Conservation (phyloP, 2,329 filamentous ascomycete species). For the Venturia aucupariae region DNA sequence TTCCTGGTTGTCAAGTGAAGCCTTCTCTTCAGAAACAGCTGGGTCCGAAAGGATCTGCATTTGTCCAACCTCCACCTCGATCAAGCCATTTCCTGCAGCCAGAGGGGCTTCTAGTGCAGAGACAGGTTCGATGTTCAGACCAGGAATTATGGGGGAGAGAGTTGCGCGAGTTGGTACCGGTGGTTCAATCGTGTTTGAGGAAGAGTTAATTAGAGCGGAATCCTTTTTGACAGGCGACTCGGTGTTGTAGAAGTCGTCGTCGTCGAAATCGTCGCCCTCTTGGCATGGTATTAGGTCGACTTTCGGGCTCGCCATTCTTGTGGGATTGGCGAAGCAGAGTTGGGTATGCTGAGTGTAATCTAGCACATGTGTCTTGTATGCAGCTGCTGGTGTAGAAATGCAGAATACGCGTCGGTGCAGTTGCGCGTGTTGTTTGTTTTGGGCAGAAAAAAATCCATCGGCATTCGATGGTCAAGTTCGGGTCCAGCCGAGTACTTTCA, state of each 20-base stretch:
- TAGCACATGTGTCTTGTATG: background rate
- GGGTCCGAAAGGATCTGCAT: background rate
- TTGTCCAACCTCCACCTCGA: background rate
- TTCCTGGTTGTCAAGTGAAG: background rate
- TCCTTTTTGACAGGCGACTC: background rate
- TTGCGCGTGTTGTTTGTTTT: background rate
- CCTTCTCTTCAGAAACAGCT: background rate
- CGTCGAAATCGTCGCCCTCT: background rate
- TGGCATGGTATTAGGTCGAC: background rate
- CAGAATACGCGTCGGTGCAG: background rate
- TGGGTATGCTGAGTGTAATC: background rate
- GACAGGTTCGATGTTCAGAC: background rate
- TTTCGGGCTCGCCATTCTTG: background rate
- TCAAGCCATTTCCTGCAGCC: background rate
- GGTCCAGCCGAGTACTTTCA: background rate
- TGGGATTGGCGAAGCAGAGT: background rate
- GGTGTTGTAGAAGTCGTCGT: conserved; percentile 5
- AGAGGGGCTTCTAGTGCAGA: background rate
- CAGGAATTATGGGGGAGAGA: background rate
- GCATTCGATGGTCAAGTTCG: too few relatives aligned
- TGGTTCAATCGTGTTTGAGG: background rate
- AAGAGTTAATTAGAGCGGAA: background rate
- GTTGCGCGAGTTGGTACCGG: background rate
- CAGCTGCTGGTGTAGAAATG: background rate
- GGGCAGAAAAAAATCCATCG: too few relatives aligned